Percentiles rank a stretch among this genome's conserved stretches.
phyloP scores from a whole-genome alignment of 495 filamentous ascomycete genomes.

The Penicillium bovifimosum region DNA sequence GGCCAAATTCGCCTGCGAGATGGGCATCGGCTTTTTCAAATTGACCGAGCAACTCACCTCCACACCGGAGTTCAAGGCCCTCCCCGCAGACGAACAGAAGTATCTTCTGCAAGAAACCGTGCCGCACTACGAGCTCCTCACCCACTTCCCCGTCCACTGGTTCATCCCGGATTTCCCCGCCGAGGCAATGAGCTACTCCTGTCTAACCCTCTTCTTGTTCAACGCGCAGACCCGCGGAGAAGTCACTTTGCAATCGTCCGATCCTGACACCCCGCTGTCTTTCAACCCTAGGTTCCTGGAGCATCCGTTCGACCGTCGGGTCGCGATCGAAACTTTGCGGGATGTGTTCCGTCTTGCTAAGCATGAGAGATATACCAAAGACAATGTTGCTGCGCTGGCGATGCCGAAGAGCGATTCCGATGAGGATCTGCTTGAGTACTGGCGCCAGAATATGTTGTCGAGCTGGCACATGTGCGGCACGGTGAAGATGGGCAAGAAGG shows the following conservation, averaged over 20 bases:
- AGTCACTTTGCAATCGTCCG: conserved; percentile 46
- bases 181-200: conserved; percentile 20
- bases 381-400: conserved; percentile 25
- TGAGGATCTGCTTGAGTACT: conserved; percentile 50
- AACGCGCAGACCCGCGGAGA: conserved; percentile 39
- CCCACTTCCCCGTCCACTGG: conserved; percentile 26
- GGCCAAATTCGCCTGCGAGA: conserved; percentile 32
- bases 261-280: conserved; percentile 43
- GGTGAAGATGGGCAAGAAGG: conserved; percentile 49
- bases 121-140: conserved; percentile 38
- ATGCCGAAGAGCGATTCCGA: conserved; percentile 45
- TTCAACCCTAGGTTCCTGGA: conserved; percentile 53
- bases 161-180: conserved; percentile 23
- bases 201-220: conserved; percentile 21
- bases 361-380: conserved; percentile 20
- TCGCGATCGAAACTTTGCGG: conserved; percentile 49
- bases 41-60: conserved; percentile 26
- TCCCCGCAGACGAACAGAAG: conserved; percentile 32
- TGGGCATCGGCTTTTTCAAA: conserved; percentile 51
- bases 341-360: conserved; percentile 32
- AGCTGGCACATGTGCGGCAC: conserved; percentile 50
- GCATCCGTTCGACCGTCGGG: conserved; percentile 50
- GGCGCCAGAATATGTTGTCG: conserved; percentile 29
- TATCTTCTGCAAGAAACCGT: conserved; percentile 37
- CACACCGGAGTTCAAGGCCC: conserved; percentile 36